phyloP scores from a whole-genome alignment of 345 rosid species.

The Pistacia atlantica region DNA sequence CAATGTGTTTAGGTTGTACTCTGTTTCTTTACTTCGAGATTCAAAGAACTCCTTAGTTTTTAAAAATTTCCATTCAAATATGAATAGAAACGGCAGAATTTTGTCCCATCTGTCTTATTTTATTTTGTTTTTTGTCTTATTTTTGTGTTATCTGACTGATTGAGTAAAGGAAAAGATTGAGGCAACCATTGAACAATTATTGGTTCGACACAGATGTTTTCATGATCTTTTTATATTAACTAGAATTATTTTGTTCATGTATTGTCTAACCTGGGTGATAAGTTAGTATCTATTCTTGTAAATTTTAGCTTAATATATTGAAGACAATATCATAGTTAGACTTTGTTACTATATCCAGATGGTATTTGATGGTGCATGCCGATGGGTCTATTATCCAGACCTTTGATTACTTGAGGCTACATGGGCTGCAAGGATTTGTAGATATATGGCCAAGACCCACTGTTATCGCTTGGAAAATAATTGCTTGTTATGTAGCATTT shows the following conservation, averaged over 20 bases:
- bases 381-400: conserved; percentile 77
- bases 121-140: too few species aligned
- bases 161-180: not conserved
- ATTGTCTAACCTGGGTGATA: not conserved
- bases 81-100: not conserved
- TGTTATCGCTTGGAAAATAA: conserved; percentile 68
- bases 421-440: conserved; percentile 71
- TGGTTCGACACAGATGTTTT: not conserved
- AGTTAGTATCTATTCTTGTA: not conserved
- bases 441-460: conserved; percentile 87
- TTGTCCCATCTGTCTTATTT: not conserved
- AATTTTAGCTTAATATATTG: not conserved
- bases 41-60: not conserved
- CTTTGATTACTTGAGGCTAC: not conserved
- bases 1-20: not conserved
- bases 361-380: conserved; percentile 95
- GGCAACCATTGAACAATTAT: not conserved
- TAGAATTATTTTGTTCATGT: not conserved
- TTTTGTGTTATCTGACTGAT: too few species aligned
- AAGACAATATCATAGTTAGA: not conserved
- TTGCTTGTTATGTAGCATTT: conserved; percentile 26
- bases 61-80: not conserved
- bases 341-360: conserved; percentile 47
- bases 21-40: not conserved
- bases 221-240: not conserved